Base-by-base conservation (phyloP, 1,139 yeast species). In the Casaregolazyma lundiana region DNA sequence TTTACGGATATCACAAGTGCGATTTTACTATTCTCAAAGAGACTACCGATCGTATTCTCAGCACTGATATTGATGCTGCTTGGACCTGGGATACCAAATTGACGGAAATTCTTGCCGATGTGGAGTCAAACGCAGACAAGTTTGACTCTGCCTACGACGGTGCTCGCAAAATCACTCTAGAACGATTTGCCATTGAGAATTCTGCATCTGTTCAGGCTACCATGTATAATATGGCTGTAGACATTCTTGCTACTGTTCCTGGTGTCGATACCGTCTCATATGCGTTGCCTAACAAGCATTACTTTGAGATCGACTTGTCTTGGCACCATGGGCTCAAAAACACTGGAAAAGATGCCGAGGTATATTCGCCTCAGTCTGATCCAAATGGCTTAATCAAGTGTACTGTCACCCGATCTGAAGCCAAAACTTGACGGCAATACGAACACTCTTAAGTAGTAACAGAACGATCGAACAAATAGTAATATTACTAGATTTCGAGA, bases 191-290 rank as follows among this genome's bases (percentile, higher is more conserved):
- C 19, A 67, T 75, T 46, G 96, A 89, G 67, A 81, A 86, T 67
- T 86, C 96, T 7, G 79, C 96, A 16, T 84, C 95, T 15, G 97
- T 89, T 43, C 97, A 89, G 71, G 96, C 95, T 38, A 89, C 96
- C 52, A 88, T 88, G 96, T 89, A 80, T 75, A 86, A 88, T 73
- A 89, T 89, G 92, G 76, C 87, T 35, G 74, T 78, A 52, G 80
- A 79, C 54, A 87, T 89, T 55, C 76, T 89, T 62, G 73, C 70
- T 45, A 63, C 61, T 44, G 82, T 78, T 49, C 73, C 80, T 5
- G 73, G 73, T 52, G 72, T 89, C 47, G 76, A 72, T 50, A 72
- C 73, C 41, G 96, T 88, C 38, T 68, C 81, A 46, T 89, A 86
- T 66, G 70, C 76, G 37, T 76, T 89, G 62, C 97, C 97, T 61